phyloP scores from a whole-genome alignment of 768 basidiomycete species.

The Phylloporus arenicola region DNA sequence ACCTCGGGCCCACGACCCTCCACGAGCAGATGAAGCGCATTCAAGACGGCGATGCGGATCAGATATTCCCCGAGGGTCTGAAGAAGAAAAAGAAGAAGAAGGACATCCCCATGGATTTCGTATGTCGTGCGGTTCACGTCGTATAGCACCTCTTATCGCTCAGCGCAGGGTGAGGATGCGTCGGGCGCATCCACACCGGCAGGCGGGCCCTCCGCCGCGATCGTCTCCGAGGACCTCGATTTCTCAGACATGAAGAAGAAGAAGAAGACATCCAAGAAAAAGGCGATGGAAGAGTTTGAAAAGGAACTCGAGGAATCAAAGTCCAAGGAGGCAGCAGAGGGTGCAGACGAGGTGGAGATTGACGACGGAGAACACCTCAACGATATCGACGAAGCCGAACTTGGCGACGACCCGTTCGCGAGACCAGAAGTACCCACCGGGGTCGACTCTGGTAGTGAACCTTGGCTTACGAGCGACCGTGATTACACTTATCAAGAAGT shows the following conservation, averaged over 20 bases:
- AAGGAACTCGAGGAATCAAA: conserved; percentile 79
- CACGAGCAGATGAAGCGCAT: conserved; percentile 66
- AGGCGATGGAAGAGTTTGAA: conserved; percentile 89
- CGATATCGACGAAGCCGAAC: conserved; percentile 72
- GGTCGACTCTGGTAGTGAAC: conserved; percentile 71
- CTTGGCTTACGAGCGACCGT: conserved; percentile 89
- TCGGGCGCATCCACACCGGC: conserved; percentile 63
- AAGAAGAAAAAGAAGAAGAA: conserved; percentile 96
- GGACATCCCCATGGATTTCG: conserved; percentile 79
- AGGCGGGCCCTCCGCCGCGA: conserved; percentile 31
- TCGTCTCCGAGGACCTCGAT: conserved; percentile 73
- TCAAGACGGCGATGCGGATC: conserved; percentile 35
- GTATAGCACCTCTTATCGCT: not conserved
- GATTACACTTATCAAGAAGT: conserved; percentile 97
- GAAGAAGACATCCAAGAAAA: conserved; percentile 89
- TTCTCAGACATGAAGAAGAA: conserved; percentile 98
- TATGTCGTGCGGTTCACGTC: conserved; percentile 32
- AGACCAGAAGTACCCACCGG: conserved; percentile 49
- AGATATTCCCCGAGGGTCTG: conserved; percentile 75
- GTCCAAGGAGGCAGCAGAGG: conserved; percentile 57
- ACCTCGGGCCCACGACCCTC: conserved; percentile 70
- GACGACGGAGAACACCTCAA: conserved; percentile 62
- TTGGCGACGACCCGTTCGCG: conserved; percentile 87
- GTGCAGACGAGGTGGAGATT: conserved; percentile 48
- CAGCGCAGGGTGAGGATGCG: conserved; percentile 50